Base-by-base conservation (phyloP, 768 basidiomycete species). In the Mycena olivaceomarginata region DNA sequence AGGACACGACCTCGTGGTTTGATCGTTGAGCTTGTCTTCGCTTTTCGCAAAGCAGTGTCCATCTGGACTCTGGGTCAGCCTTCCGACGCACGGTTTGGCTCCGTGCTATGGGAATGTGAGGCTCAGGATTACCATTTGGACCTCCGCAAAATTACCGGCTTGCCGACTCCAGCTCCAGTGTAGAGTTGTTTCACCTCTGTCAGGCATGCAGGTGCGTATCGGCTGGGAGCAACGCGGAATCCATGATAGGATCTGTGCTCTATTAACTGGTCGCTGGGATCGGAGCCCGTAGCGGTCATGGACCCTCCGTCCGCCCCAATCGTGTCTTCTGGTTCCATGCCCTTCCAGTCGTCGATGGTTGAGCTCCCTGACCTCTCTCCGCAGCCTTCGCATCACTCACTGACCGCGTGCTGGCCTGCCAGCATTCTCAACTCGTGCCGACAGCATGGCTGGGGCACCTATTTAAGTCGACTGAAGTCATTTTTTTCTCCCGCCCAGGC, bases 381-480 rank as follows among this genome's bases (percentile, higher is more conserved):
- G 71, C 43, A 66, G 7, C 31, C 51, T 60, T 73, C 62, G 63
- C 60, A 40, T 68, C 71, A 64, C 31, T 53, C n/a, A 63, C 59
- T 67, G 67, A 20, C 64, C 59, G 48, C 76, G 69, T 65, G 72
- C 62, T 48, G 10, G 41, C 76, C 76, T 64, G 67, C 16, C 60
- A 62, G 46, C 62, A 59, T 45, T 16, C 18, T 60, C 56, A 57
- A 67, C 77, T 75, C 75, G 72, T 79, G 78, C 75, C 31, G 68
- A 43, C 40, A 67, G 78, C 78, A 77, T 76, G 75, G 48, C 22
- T 70, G 72, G 57, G 64, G 15, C 56, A 57, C 67, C 68, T 79
- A 79, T 79, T 74, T 76, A 79, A 74, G 57, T 31, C 5, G 41
- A 37, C 51, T 64, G 39, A 70, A 63, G 62, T 77, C 75, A 76